phyloP scores from a whole-genome alignment of 2,329 filamentous ascomycete species.

The Aspergillus texensis region DNA sequence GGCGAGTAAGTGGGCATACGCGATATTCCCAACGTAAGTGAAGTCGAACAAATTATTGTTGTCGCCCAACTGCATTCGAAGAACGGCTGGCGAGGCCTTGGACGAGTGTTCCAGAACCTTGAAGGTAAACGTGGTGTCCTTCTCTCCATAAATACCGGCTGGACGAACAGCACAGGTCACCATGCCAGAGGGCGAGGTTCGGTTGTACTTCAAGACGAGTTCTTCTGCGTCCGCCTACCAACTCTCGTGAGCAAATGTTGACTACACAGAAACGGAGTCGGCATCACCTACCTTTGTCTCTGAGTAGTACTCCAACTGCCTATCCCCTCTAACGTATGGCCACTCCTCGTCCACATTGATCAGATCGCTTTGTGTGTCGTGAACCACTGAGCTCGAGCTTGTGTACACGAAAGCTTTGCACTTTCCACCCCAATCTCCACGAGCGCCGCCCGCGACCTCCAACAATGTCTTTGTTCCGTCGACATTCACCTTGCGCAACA shows the following conservation, averaged over 20 bases:
- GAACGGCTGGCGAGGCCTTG: slow-evolving; percentile 59
- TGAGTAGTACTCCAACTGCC: slow-evolving; percentile 81
- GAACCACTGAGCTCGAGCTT: slow-evolving; percentile 82
- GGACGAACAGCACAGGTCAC: slow-evolving; percentile 82
- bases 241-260: background rate
- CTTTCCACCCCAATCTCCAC: slow-evolving; percentile 61
- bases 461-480: slow-evolving; percentile 76
- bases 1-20: slow-evolving; percentile 81
- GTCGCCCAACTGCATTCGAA: slow-evolving; percentile 79
- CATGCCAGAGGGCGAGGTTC: slow-evolving; percentile 59
- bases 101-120: slow-evolving; percentile 73
- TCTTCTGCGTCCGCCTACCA: slow-evolving; percentile 75
- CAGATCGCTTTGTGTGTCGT: slow-evolving; percentile 78
- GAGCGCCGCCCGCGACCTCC: slow-evolving; percentile 68
- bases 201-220: slow-evolving; percentile 76
- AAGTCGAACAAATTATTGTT: slow-evolving; percentile 72
- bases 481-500: slow-evolving; percentile 83
- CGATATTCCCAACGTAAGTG: slow-evolving; percentile 69
- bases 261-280: background rate
- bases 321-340: slow-evolving; percentile 71
- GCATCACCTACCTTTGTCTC: slow-evolving; percentile 72
- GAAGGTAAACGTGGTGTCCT: slow-evolving; percentile 75
- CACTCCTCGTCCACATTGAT: slow-evolving; percentile 83
- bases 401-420: slow-evolving; percentile 84
- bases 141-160: slow-evolving; percentile 87